Evolutionary conservation across 129 eudicot species (phyloP).

Genomic region (Flaveria ramosissima): DNA sequence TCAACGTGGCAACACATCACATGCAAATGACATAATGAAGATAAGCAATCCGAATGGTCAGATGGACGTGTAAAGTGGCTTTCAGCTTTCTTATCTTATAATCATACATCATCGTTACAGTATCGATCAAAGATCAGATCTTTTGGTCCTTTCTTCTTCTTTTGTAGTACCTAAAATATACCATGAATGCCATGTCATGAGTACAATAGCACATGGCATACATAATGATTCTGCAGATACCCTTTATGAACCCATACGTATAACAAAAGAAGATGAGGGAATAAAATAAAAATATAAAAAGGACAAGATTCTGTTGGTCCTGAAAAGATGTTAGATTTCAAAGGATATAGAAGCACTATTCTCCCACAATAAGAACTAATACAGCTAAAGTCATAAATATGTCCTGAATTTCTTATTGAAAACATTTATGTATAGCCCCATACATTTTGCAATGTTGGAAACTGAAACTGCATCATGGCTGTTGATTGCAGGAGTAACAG

Average conservation of each 20-base stretch:
- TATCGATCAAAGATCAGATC: not conserved
- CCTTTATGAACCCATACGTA: not conserved
- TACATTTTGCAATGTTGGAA: not conserved
- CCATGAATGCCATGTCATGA: not conserved
- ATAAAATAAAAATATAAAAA: not conserved
- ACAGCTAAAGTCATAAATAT: not conserved
- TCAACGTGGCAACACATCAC: conserved; percentile 18
- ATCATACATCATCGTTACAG: not conserved
- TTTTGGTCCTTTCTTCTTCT: not conserved
- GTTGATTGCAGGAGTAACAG: not conserved
- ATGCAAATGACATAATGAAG: conserved; percentile 5
- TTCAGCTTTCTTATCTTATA: conserved; percentile 1
- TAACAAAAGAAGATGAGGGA: not conserved
- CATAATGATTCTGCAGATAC: conserved; percentile 1
- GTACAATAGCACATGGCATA: conserved; percentile 8
- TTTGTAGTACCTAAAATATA: not conserved
- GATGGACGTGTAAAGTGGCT: conserved; percentile 12
- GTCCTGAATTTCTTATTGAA: not conserved
- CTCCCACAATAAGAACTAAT: conserved; percentile 3
- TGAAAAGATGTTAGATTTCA: not conserved
- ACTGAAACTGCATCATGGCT: not conserved
- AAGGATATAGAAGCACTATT: not conserved
- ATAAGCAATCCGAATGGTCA: not conserved
- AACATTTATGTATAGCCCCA: not conserved
- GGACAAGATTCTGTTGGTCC: not conserved